These are phyloP conservation scores for Zygnema cylindricum DNA, from an alignment of 139 green algal genomes.

Conservation along the genomic window DNA sequence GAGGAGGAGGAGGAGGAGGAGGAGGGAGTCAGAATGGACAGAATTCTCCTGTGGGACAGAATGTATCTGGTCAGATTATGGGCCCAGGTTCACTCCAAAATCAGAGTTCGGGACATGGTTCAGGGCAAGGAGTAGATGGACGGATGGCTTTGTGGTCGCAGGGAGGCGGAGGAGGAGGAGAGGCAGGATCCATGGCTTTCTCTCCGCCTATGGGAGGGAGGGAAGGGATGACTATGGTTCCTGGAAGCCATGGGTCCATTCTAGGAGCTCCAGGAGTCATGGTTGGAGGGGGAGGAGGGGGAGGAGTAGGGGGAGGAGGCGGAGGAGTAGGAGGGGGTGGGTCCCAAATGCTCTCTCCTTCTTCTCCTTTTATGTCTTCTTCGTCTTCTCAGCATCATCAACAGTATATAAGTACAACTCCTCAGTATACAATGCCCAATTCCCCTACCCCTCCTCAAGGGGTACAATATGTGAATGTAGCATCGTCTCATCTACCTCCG, in stretches of 20 bases:
- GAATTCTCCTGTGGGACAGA: too few relatives aligned
- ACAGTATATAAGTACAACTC: background rate
- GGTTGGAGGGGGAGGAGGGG: background rate
- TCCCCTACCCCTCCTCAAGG: too few relatives aligned
- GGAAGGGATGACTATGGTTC: background rate
- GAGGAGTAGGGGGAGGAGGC: background rate
- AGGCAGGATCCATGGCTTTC: background rate
- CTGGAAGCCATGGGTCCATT: background rate
- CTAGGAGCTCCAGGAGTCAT: background rate
- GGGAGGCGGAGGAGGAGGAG: background rate
- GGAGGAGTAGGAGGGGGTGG: background rate
- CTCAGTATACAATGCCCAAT: background rate
- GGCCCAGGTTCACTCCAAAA: too few relatives aligned
- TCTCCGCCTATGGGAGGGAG: background rate
- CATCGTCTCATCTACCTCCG: background rate
- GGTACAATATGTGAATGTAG: background rate
- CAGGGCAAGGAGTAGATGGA: background rate
- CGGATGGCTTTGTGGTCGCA: background rate
- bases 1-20: background rate
- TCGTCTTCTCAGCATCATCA: too few relatives aligned
- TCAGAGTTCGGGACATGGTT: background rate
- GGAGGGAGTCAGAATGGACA: too few relatives aligned
- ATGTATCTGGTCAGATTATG: too few relatives aligned
- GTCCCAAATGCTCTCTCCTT: background rate
- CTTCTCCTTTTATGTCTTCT: background rate